phyloP scores from a whole-genome alignment of 2,329 filamentous ascomycete species.

The Alternaria solani region DNA sequence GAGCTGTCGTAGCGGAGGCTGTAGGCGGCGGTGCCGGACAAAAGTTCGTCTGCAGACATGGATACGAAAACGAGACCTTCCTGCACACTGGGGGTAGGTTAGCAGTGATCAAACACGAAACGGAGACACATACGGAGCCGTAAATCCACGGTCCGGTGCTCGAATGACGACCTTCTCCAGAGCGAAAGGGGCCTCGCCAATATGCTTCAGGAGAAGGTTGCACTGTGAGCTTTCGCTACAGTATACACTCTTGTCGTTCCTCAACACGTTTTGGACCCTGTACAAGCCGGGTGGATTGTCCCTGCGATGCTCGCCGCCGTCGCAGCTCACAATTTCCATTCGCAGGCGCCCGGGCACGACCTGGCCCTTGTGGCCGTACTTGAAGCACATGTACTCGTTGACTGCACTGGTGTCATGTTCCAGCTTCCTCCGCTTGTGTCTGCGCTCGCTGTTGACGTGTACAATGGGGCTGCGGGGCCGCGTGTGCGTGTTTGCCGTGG shows the following conservation, averaged over 20 bases:
- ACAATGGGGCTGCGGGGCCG: conserved; percentile 36
- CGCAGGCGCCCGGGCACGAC: conserved; percentile 81
- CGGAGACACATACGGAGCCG: conserved; percentile 75
- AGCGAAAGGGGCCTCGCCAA: conserved; percentile 80
- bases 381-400: conserved; percentile 60
- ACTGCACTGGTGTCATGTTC: conserved; percentile 42
- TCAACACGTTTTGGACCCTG: conserved; percentile 76
- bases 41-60: conserved; percentile 81
- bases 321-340: conserved; percentile 90
- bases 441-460: conserved; percentile 30
- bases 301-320: conserved; percentile 75
- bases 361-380: conserved; percentile 87
- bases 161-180: conserved; percentile 88
- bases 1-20: conserved; percentile 67
- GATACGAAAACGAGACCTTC: conserved; percentile 92
- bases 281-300: conserved; percentile 60
- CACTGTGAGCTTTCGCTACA: conserved; percentile 88
- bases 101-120: conserved; percentile 34
- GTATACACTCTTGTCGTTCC: conserved; percentile 84
- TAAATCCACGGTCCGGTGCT: conserved; percentile 81
- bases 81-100: conserved; percentile 69
- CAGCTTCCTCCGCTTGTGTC: conserved; percentile 51
- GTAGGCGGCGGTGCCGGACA: conserved; percentile 76
- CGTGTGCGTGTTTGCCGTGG: conserved; percentile 10
- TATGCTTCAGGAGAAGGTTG: conserved; percentile 85